phyloP scores from a whole-genome alignment of 1,284 basidiomycete species.

The Phellopilus nigrolimitatus region DNA sequence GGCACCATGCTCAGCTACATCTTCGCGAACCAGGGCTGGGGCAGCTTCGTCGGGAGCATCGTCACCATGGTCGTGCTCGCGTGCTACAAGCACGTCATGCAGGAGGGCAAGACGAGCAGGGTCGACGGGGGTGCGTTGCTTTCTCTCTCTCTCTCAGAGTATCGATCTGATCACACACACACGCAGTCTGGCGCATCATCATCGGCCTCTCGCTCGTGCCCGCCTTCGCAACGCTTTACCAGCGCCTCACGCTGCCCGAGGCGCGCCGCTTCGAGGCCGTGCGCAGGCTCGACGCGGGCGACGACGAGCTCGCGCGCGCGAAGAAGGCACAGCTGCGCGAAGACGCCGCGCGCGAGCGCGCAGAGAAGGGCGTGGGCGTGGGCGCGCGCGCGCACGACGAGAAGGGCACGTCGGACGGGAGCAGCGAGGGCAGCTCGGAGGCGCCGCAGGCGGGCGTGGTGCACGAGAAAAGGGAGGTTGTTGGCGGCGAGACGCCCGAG shows the following conservation, averaged over 20 bases:
- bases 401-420: background rate
- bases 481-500: background rate
- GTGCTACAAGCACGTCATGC: constrained; percentile 64
- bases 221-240: constrained; percentile 59
- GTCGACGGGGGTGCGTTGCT: constrained; percentile 45
- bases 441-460: background rate
- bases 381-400: constrained; percentile 15
- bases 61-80: constrained; percentile 66
- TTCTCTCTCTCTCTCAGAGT: constrained; percentile 33
- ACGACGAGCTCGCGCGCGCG: constrained; percentile 30
- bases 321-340: constrained; percentile 35
- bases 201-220: constrained; percentile 52
- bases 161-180: constrained; percentile 18
- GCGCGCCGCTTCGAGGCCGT: constrained; percentile 52
- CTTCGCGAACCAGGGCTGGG: constrained; percentile 73
- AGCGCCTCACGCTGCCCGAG: constrained; percentile 71
- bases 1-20: constrained; percentile 73
- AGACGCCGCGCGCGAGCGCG: constrained; percentile 24
- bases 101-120: constrained; percentile 49
- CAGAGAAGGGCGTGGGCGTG: no score
- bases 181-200: constrained; percentile 43
- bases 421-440: background rate
- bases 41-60: constrained; percentile 61
- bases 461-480: no score
- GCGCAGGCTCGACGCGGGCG: constrained; percentile 31